Percentiles rank a stretch among this genome's conserved stretches.
Conservation (phyloP, 1,284 basidiomycete genomes). For the Dichomitus squalens region DNA sequence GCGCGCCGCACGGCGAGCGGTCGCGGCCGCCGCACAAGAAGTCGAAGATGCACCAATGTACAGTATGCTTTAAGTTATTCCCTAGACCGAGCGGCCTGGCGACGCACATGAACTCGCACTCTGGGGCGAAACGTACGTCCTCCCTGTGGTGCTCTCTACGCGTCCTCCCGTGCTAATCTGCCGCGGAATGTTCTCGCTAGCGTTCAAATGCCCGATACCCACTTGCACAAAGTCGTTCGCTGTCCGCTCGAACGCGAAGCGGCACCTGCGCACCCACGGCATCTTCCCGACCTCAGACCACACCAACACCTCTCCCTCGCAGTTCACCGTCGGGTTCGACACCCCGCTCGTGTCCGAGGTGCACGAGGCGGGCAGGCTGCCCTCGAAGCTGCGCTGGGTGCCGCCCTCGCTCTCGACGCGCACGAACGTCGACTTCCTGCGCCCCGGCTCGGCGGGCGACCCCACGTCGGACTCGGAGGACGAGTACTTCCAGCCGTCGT, state of each 20-base stretch:
- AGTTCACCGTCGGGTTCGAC: slow-evolving; percentile 47
- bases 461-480: slow-evolving; percentile 34
- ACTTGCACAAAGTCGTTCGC: slow-evolving; percentile 61
- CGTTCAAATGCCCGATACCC: slow-evolving; percentile 55
- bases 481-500: slow-evolving; percentile 33
- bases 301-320: slow-evolving; percentile 31
- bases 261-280: slow-evolving; percentile 61
- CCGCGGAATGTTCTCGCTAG: slow-evolving; percentile 34
- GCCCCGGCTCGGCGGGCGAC: not conserved
- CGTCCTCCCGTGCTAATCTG: not conserved
- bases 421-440: slow-evolving; percentile 34
- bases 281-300: slow-evolving; percentile 37
- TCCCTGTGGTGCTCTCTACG: not conserved
- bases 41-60: slow-evolving; percentile 56
- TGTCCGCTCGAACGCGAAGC: slow-evolving; percentile 64
- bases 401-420: slow-evolving; percentile 39
- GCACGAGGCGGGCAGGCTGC: slow-evolving; percentile 42
- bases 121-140: slow-evolving; percentile 61
- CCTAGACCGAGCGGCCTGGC: slow-evolving; percentile 67
- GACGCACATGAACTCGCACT: slow-evolving; percentile 76
- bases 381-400: slow-evolving; percentile 47
- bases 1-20: slow-evolving; percentile 24
- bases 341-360: slow-evolving; percentile 45
- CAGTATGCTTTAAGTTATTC: slow-evolving; percentile 59
- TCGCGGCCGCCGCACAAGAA: slow-evolving; percentile 39